These are phyloP conservation scores for Tritrichomonas foetus DNA, from an alignment of 208 protist species.

Conservation along the genomic window DNA sequence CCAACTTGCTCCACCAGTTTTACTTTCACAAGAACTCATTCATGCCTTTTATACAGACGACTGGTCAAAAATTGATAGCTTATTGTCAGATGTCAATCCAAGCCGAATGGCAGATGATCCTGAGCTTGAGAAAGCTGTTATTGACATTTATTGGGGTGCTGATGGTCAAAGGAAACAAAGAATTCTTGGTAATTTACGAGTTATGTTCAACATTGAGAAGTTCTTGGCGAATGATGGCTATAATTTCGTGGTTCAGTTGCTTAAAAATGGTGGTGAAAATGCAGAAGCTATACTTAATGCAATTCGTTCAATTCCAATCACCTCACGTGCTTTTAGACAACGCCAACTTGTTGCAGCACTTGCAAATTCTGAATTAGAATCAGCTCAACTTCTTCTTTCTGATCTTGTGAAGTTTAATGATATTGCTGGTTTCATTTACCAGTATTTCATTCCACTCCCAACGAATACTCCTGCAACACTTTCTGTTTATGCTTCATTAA, in stretches of 20 bases:
- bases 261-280: not conserved
- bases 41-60: not conserved
- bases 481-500: too few relatives aligned
- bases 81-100: not conserved
- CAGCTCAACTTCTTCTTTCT: too few relatives aligned
- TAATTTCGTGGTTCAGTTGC: not conserved
- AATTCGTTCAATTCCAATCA: too few relatives aligned
- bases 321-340: too few relatives aligned
- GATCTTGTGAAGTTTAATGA: too few relatives aligned
- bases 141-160: not conserved
- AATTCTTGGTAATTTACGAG: not conserved
- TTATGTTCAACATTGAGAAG: not conserved
- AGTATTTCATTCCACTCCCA: too few relatives aligned
- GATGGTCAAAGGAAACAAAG: not conserved
- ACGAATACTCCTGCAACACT: too few relatives aligned
- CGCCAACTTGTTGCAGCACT: too few relatives aligned
- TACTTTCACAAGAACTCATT: not conserved
- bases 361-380: too few relatives aligned
- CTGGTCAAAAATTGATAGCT: not conserved
- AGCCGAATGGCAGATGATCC: not conserved
- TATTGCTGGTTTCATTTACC: too few relatives aligned
- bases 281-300: not conserved
- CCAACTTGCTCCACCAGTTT: not conserved
- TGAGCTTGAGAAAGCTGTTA: not conserved
- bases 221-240: not conserved